Percentiles rank a stretch among this genome's conserved stretches.
These are phyloP conservation scores for Oryza officinalis DNA, from an alignment of 176 grass and related monocot genomes.

Conservation along the genomic window DNA sequence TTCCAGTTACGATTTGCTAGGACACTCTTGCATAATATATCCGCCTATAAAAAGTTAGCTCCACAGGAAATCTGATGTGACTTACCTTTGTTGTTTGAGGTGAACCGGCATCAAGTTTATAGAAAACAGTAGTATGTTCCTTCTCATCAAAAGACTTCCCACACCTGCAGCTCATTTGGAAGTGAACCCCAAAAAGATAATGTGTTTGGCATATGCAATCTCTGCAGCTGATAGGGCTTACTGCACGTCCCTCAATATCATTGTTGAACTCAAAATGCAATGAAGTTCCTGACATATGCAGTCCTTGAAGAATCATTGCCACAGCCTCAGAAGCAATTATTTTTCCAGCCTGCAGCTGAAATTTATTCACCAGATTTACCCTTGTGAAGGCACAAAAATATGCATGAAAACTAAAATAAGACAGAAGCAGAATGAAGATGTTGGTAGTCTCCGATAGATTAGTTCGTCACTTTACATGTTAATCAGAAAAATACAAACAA, in stretches of 20 bases:
- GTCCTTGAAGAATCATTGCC: conserved; percentile 1
- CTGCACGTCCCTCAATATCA: neutral
- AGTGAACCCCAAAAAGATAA: conserved; percentile 30
- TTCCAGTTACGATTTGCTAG: neutral
- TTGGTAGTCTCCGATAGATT: neutral
- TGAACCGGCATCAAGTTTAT: conserved; percentile 20
- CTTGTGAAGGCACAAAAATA: neutral
- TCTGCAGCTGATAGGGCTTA: neutral
- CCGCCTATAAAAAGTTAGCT: no score
- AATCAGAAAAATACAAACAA: neutral
- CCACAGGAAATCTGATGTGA: neutral
- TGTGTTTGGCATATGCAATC: conserved; percentile 30
- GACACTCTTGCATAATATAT: neutral
- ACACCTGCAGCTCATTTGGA: conserved; percentile 21
- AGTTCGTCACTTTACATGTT: neutral
- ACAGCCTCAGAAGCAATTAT: neutral
- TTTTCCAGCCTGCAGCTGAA: neutral
- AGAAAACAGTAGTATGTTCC: conserved; percentile 10
- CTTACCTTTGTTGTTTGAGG: conserved; percentile 33
- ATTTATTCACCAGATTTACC: neutral
- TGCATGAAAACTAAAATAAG: neutral
- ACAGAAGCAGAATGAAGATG: conserved; percentile 17
- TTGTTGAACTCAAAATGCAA: neutral
- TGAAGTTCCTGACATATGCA: conserved; percentile 22
- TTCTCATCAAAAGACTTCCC: conserved; percentile 9